Evolutionary conservation across 768 basidiomycete genomes (phyloP), one percentile per base, ranked within the genome.

Genomic region (Boletellus sp.): DNA sequence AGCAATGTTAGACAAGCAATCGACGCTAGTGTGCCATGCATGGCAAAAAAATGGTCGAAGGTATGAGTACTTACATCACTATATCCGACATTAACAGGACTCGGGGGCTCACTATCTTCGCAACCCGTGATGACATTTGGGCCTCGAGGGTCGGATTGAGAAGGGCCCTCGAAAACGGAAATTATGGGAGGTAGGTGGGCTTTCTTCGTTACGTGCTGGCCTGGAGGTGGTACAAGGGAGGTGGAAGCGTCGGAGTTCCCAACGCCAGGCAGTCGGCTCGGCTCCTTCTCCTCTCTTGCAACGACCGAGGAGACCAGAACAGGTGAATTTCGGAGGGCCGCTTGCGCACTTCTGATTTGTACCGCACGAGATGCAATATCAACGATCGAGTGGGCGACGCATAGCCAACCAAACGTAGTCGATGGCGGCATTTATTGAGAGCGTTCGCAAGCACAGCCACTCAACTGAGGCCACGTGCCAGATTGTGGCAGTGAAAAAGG

Each of bases 361-460:
- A 81, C 81, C 31, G 83, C 85, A 74, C 83, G 78, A 11, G 77
- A 70, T 32, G 85, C 62, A 47, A 90, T 81, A 48, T 85, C 80
- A 46, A 75, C 71, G 17, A 78, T 68, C 13, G 84, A 79, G 51
- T 79, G 77, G 41, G 79, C 70, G 26, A 87, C 85, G 60, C 84
- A 85, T 48, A 86, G 64, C 80, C 83, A 85, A 73, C 84, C 85
- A 70, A 78, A 88, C 12, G 76, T 77, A 31, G 83, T 77, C 41
- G 84, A 77, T 43, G 85, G 83, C 57, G 85, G 83, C 85, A 88
- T 87, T 52, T 50, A 45, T 38, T 20, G 31, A 17, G 19, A 17
- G 37, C 17, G 36, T 22, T 16, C 43, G 36, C 3, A 7, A 36
- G 48, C 54, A 57, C 54, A 52, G 58, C 57, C 57, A 59, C 37